Base-by-base conservation (phyloP, 2,329 filamentous ascomycete species). In the Thermothelomyces thermophilus region DNA sequence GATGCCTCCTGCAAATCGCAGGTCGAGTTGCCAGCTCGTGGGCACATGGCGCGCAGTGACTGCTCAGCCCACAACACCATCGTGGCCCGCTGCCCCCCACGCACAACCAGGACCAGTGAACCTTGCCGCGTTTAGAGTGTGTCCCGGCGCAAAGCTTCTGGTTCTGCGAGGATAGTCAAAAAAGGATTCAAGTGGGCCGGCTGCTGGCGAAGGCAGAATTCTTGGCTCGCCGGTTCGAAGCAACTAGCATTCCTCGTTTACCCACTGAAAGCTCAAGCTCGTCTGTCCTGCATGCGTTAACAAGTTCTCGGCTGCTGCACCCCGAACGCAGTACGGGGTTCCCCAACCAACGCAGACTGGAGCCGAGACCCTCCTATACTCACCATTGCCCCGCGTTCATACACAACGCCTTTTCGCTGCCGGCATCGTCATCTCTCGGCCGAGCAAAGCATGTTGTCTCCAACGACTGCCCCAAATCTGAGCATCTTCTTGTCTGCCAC, bases 1-100 rank as follows among this genome's bases (percentile, higher is more conserved):
- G 47, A 41, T 37, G 40, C 54, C 48, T 56, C 52, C 47, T 47
- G 44, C 56, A 58, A 59, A 59, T 58, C 49, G 54, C 49, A 55
- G 44, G 9, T 41, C 48, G 17, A 28, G 19, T 22, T 50, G 39
- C 43, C 43, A 48, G 51, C 58, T 41, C 58, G 58, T 59, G 58
- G 52, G 36, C 52, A 20, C 24, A 43, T 51, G 44, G 51, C 47
- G 46, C 46, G 48, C 52, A 39, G 35, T 43, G 33, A 54, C 16
- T 35, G 33, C 33, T 6, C 33, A 35, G 33, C 33, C 33, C 16
- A 16, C 48, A 42, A 40, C 53, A 41, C 46, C 50, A 53, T 42
- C 46, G 28, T 35, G 33, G 14, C 9, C 30, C 24, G 26, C 20
- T 41, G 9, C 46, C 40, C 14, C 43, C 47, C 48, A 47, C 42